phyloP scores from a whole-genome alignment of 495 filamentous ascomycete genomes.

The Letharia columbiana region DNA sequence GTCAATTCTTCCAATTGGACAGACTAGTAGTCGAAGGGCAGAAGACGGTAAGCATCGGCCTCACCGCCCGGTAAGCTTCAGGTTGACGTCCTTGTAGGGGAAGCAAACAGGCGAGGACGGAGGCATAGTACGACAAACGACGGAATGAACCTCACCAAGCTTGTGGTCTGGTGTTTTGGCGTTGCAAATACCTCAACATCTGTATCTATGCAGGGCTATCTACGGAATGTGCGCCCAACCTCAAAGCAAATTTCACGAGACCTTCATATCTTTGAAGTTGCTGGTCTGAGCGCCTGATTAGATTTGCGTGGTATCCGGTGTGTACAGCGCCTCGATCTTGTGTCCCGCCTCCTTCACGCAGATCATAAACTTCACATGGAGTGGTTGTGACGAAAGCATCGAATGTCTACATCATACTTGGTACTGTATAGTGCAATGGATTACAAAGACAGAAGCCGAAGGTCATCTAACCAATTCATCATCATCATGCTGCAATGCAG shows the following conservation, averaged over 20 bases:
- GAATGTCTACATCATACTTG: neutral
- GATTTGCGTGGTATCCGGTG: neutral
- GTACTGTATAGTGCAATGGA: neutral
- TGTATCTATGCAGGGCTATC: neutral
- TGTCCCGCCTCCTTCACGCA: neutral
- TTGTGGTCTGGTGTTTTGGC: neutral
- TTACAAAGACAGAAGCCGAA: neutral
- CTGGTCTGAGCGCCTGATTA: neutral
- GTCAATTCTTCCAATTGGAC: conserved; percentile 90
- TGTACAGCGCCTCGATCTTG: neutral
- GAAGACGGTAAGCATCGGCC: conserved; percentile 40
- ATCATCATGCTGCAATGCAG: neutral
- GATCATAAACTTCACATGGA: neutral
- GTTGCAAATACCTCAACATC: conserved; percentile 1
- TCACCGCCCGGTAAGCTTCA: neutral
- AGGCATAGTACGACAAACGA: conserved; percentile 61
- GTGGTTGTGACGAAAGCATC: neutral
- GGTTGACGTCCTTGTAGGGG: conserved; percentile 43
- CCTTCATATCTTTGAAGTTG: neutral
- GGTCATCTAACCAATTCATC: neutral
- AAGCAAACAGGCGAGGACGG: conserved; percentile 64
- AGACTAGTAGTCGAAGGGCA: conserved; percentile 88
- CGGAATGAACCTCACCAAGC: conserved; percentile 12
- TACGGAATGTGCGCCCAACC: neutral
- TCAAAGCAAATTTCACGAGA: neutral